phyloP scores from a whole-genome alignment of 345 rosid species.

The Garcia nutans region DNA sequence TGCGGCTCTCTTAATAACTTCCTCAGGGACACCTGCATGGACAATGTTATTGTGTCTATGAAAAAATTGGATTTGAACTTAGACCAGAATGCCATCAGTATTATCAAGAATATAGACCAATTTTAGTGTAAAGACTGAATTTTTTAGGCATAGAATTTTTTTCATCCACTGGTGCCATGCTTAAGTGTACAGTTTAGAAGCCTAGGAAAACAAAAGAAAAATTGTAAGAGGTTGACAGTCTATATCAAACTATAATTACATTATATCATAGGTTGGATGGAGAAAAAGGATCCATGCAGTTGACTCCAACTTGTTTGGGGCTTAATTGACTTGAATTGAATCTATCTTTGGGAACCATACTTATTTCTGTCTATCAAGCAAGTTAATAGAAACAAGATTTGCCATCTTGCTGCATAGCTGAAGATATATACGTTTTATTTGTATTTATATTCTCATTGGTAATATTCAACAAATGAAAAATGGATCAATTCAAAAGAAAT shows the following conservation, averaged over 20 bases:
- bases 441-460: background rate
- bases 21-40: slow-evolving; percentile 70
- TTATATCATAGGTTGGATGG: background rate
- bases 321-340: background rate
- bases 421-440: background rate
- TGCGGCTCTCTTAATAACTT: slow-evolving; percentile 79
- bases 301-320: background rate
- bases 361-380: background rate
- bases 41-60: slow-evolving; percentile 2
- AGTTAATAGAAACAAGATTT: too few relatives aligned
- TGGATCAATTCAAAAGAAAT: background rate
- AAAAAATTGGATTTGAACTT: background rate
- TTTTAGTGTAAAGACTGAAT: background rate
- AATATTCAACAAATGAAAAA: background rate
- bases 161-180: background rate
- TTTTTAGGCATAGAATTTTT: background rate
- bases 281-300: background rate
- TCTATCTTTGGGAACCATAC: background rate
- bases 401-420: background rate
- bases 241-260: background rate
- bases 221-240: background rate
- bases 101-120: background rate
- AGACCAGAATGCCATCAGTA: background rate
- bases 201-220: background rate
- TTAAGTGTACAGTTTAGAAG: background rate